Conservation (phyloP, 2,329 filamentous ascomycete genomes). For the Botrytis paeoniae region DNA sequence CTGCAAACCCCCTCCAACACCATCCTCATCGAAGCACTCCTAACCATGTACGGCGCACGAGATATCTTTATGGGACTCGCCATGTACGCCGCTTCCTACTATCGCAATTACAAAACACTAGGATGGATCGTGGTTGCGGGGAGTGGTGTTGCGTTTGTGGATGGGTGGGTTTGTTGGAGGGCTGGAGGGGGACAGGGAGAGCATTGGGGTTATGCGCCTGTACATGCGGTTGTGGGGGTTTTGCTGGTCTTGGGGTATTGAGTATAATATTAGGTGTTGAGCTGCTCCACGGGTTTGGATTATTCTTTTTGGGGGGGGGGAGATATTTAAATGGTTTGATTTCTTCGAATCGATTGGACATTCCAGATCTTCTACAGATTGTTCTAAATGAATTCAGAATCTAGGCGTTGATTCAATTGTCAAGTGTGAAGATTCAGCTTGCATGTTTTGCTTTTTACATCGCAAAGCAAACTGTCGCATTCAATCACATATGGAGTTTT, state of each 20-base stretch:
- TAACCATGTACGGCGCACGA: slow-evolving; percentile 47
- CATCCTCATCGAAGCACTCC: slow-evolving; percentile 44
- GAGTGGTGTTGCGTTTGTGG: slow-evolving; percentile 44
- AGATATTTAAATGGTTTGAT: neutral
- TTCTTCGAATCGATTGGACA: neutral
- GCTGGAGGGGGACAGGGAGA: slow-evolving; percentile 45
- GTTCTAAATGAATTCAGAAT: neutral
- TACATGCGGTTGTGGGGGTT: neutral
- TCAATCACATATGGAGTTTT: neutral
- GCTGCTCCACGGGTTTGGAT: neutral
- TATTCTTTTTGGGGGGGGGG: neutral
- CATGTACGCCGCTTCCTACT: slow-evolving; percentile 40
- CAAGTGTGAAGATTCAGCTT: neutral
- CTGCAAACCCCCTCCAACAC: neutral
- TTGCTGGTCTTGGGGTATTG: slow-evolving; percentile 1
- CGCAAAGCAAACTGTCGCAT: neutral
- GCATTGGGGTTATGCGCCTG: slow-evolving; percentile 40
- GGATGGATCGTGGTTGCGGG: slow-evolving; percentile 45
- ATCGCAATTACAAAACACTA: slow-evolving; percentile 42
- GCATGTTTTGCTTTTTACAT: neutral
- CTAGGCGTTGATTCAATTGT: neutral
- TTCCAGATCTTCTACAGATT: neutral
- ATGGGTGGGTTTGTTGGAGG: slow-evolving; percentile 45
- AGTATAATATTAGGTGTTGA: neutral
- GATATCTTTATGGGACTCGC: slow-evolving; percentile 49